Evolutionary conservation across 78 protist genomes (phyloP).

Genomic region (Cavenderia fasciculata): DNA sequence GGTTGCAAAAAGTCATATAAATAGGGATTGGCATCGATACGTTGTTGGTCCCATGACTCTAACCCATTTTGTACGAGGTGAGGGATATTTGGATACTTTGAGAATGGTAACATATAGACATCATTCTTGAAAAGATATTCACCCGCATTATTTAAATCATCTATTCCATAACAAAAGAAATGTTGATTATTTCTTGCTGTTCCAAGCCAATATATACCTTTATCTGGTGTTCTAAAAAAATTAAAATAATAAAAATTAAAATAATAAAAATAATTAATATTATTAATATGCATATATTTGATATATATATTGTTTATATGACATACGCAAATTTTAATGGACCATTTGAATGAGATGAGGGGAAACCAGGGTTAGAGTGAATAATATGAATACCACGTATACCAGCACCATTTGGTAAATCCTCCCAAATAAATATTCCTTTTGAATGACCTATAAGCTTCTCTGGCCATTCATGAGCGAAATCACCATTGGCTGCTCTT

Average conservation of each 20-base stretch:
- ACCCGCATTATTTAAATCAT: not conserved
- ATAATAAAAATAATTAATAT: not conserved
- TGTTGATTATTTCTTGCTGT: not conserved
- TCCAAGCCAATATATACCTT: not conserved
- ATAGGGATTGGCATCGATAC: too few relatives aligned
- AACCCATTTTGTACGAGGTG: too few relatives aligned
- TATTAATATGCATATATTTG: not conserved
- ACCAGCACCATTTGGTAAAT: not conserved
- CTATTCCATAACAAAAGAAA: not conserved
- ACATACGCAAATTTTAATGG: too few relatives aligned
- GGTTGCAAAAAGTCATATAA: too few relatives aligned
- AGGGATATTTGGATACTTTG: too few relatives aligned
- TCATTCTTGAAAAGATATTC: not conserved
- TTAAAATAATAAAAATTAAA: too few relatives aligned
- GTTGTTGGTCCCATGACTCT: too few relatives aligned
- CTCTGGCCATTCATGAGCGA: not conserved
- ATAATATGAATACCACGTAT: not conserved
- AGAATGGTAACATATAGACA: too few relatives aligned
- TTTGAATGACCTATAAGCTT: slow-evolving; percentile 8
- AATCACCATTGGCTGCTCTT: not conserved
- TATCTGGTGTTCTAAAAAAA: too few relatives aligned
- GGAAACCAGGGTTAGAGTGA: not conserved
- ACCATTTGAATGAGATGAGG: too few relatives aligned
- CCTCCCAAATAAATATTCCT: not conserved
- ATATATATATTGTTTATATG: not conserved